Evolutionary conservation across 371 early-diverging fungal genomes (phyloP), one percentile per base, ranked within the genome.

Genomic region (Conidiobolus incongruus): DNA sequence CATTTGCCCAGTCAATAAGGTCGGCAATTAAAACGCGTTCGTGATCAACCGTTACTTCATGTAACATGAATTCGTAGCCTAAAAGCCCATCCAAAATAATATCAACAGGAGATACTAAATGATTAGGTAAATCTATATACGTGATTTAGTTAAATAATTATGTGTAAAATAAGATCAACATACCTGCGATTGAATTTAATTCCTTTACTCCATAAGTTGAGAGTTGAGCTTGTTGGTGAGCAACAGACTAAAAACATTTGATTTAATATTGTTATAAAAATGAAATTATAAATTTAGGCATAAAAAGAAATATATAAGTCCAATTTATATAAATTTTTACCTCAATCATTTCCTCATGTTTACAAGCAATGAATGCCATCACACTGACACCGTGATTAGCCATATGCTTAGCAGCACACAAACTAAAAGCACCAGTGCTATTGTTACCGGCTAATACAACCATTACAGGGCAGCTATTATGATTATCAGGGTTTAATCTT

Each of bases 1-100:
- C 60, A 47, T 77, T 81, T 0, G 77, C 77, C 81, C 80, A 85
- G 22, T 65, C 63, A 57, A 85, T 79, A 39, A 77, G 47, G 47
- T 70, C 59, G 47, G 53, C 52, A 6, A 63, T 54, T 38, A 60
- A 47, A 46, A 58, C 24, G 5, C 66, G 63, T 31, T 70, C 67
- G 5, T 50, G 31, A 21, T 75, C 72, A 33, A 60, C 63, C 10
- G 58, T 52, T 13, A 74, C 47, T 41, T 77, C 75, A 5, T 62
- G 48, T 24, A 81, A 50, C 4, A 66, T 61, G 10, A 65, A 63
- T 34, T 72, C 64, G 13, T 66, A 55, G 1, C 82, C 82, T 32
- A 81, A 54, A 41, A 85, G 50, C 0, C 68, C 75, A 53, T 85
- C 86, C 36, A 85, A 63, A 45, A 85, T 78, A 12, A 81, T 45